phyloP scores from a whole-genome alignment of 2,329 filamentous ascomycete species.

The Tolypocladium tropicale region DNA sequence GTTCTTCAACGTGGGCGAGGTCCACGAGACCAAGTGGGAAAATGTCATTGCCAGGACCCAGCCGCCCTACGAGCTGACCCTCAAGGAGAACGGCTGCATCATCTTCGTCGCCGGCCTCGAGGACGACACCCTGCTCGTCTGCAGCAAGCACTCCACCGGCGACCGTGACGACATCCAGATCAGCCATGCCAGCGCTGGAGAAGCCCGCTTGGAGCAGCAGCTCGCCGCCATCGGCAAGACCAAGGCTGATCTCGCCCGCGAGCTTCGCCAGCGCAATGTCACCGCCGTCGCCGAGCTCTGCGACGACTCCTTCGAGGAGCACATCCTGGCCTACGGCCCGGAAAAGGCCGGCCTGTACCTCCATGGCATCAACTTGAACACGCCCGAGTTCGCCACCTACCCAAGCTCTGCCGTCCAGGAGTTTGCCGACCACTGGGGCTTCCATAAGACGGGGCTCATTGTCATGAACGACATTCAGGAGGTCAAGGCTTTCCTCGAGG shows the following conservation, averaged over 20 bases:
- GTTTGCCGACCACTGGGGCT: slow-evolving; percentile 89
- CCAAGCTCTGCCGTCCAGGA: slow-evolving; percentile 71
- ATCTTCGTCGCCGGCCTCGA: slow-evolving; percentile 92
- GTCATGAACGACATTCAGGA: slow-evolving; percentile 63
- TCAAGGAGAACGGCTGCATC: slow-evolving; percentile 99
- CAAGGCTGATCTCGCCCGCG: slow-evolving; percentile 64
- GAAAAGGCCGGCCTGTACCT: slow-evolving; percentile 85
- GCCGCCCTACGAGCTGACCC: slow-evolving; percentile 87
- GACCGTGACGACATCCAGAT: slow-evolving; percentile 57
- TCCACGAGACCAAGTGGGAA: slow-evolving; percentile 70
- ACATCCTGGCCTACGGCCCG: slow-evolving; percentile 79
- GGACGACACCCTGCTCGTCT: slow-evolving; percentile 84
- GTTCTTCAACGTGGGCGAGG: slow-evolving; percentile 91
- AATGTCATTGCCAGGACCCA: slow-evolving; percentile 66
- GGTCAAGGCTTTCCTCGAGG: slow-evolving; percentile 73
- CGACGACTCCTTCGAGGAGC: slow-evolving; percentile 93
- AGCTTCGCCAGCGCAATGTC: slow-evolving; percentile 70
- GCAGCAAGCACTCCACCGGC: slow-evolving; percentile 96
- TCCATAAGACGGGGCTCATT: slow-evolving; percentile 77
- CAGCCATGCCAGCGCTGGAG: slow-evolving; percentile 79
- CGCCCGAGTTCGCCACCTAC: slow-evolving; percentile 86
- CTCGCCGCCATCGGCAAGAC: slow-evolving; percentile 68
- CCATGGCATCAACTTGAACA: slow-evolving; percentile 90
- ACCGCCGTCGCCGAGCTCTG: slow-evolving; percentile 94
- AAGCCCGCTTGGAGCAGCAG: slow-evolving; percentile 72